phyloP scores from a whole-genome alignment of 495 filamentous ascomycete genomes.

The Penicillium salamii region DNA sequence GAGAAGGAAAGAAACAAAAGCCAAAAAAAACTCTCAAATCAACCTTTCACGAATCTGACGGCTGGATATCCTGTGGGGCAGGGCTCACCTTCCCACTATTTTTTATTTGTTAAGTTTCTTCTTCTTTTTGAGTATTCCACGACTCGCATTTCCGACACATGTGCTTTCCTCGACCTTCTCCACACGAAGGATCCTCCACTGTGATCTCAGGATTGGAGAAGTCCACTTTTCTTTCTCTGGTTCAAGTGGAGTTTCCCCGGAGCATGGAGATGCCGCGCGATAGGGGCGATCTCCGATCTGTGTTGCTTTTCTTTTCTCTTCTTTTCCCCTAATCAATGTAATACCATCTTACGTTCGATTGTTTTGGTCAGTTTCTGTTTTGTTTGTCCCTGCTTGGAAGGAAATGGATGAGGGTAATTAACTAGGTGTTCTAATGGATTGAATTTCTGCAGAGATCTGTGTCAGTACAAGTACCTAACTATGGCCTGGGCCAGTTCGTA shows the following conservation, averaged over 20 bases:
- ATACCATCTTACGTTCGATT: constrained; percentile 35
- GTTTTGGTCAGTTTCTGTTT: constrained; percentile 7
- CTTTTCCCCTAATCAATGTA: constrained; percentile 31
- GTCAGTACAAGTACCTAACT: too few relatives aligned
- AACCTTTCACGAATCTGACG: constrained; percentile 15
- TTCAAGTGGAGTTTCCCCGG: constrained; percentile 1
- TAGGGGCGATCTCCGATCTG: not conserved
- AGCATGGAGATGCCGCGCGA: constrained; percentile 1
- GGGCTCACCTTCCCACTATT: not conserved
- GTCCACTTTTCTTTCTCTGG: not conserved
- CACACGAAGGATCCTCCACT: not conserved
- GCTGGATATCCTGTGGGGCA: constrained; percentile 3
- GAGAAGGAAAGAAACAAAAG: not conserved
- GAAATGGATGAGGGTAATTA: constrained; percentile 6
- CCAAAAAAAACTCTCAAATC: not conserved
- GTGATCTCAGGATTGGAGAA: constrained; percentile 16
- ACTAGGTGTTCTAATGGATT: constrained; percentile 9
- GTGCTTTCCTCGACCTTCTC: not conserved
- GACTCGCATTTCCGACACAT: not conserved
- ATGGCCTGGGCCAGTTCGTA: too few relatives aligned
- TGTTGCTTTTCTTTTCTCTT: constrained; percentile 5
- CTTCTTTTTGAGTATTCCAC: constrained; percentile 2
- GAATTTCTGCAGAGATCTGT: not conserved
- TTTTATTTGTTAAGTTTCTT: too few relatives aligned
- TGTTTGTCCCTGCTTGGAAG: constrained; percentile 7